A percentile compares a stretch with the other conserved stretches of the same genome.
These are phyloP conservation scores for Neoboletus subvelutipes DNA, from an alignment of 768 basidiomycete genomes.

Conservation along the genomic window DNA sequence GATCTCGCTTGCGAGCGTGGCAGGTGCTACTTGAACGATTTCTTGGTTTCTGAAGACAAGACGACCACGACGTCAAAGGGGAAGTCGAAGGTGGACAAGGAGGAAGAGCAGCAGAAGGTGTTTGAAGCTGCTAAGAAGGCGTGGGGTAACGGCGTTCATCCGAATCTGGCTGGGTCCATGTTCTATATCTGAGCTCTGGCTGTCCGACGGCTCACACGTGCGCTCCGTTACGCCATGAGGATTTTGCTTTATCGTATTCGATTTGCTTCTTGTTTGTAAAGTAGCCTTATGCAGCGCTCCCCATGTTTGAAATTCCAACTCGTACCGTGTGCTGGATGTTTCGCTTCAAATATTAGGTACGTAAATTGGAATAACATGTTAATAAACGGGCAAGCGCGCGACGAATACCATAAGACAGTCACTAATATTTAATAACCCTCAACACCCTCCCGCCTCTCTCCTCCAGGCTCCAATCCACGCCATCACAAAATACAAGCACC, in stretches of 20 bases:
- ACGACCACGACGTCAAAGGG: slow-evolving; percentile 37
- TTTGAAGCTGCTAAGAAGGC: slow-evolving; percentile 23
- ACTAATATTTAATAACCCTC: neutral
- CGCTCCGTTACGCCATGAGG: neutral
- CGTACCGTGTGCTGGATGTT: neutral
- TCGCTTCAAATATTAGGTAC: neutral
- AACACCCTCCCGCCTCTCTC: slow-evolving; percentile 36
- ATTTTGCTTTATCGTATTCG: neutral
- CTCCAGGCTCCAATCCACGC: slow-evolving; percentile 60
- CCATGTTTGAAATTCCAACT: neutral
- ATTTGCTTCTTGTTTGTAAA: neutral
- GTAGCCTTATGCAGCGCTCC: neutral
- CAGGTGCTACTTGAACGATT: slow-evolving; percentile 71
- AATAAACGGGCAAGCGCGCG: neutral
- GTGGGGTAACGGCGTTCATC: slow-evolving; percentile 60
- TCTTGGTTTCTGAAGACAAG: slow-evolving; percentile 57
- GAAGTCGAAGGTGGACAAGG: slow-evolving; percentile 30
- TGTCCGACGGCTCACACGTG: neutral
- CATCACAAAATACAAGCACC: slow-evolving; percentile 74
- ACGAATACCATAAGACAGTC: slow-evolving; percentile 1
- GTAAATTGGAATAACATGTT: neutral
- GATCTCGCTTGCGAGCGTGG: slow-evolving; percentile 83
- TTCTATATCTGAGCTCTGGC: slow-evolving; percentile 58
- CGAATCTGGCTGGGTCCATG: slow-evolving; percentile 61
- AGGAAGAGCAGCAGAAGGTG: slow-evolving; percentile 28